Evolutionary conservation across 371 early-diverging fungal species (phyloP), one percentile per base, ranked within the genome.

Genomic region (Mortierella sp.): DNA sequence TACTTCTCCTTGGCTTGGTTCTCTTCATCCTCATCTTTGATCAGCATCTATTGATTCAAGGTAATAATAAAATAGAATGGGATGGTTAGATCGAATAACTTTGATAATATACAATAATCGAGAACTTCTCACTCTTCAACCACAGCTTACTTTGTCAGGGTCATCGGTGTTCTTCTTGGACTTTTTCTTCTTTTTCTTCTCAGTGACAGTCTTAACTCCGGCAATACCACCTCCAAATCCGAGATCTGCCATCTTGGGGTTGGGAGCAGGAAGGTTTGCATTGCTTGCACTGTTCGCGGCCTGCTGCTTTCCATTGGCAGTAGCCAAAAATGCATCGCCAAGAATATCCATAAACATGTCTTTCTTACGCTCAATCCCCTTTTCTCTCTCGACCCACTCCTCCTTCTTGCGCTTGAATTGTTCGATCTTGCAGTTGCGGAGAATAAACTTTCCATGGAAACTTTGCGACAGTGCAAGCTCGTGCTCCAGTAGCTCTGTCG

Each of bases 371-470:
- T 92, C 93, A 58, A 86, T 75, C 22, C 90, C 93, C 84, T 91
- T 89, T 83, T 93, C 90, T 61, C 87, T 85, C 77, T 90, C 88
- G 5, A 89, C 85, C 94, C 95, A 94, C 68, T 93, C 93, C 45
- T 90, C 89, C 23, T 88, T 87, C 75, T 88, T 83, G 70, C 89
- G 85, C 83, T 92, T 93, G 85, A 90, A 96, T 68, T 83, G 84
- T 56, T 94, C 95, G 57, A 94, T 89, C 43, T 88, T 86, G 83
- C 93, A 95, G 70, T 95, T 94, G 78, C 94, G 90, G 35, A 92
- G 84, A 28, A 93, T 88, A 76, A 91, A 90, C 70, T 91, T 90
- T 59, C 94, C 96, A 68, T 91, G 86, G 75, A 88, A 89, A 76
- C 90, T 90, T 40, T 89, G 83, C 35, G 88, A 81, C 28, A 94